Percentiles rank a stretch among this genome's conserved stretches.
These are phyloP conservation scores for Botrytis byssoidea DNA, from an alignment of 2,329 filamentous ascomycete genomes.

Conservation along the genomic window DNA sequence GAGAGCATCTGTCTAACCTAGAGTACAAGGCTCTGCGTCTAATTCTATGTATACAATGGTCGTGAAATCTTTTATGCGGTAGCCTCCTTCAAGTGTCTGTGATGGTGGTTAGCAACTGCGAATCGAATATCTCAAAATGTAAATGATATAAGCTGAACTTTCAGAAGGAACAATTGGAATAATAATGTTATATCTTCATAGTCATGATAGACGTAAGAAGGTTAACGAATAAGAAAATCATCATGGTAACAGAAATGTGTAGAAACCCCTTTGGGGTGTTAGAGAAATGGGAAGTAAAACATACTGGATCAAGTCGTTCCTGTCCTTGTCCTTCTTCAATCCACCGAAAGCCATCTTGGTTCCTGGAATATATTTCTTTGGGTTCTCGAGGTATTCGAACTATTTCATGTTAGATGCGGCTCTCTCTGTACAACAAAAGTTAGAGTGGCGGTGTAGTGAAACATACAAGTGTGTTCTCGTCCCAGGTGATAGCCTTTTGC, in stretches of 20 bases:
- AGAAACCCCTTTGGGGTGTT: background rate
- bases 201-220: slow-evolving; percentile 39
- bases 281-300: slow-evolving; percentile 41
- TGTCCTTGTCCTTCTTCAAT: slow-evolving; percentile 99
- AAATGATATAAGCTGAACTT: slow-evolving; percentile 27
- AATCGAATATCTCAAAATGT: background rate
- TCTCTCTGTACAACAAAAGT: background rate
- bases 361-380: slow-evolving; percentile 99
- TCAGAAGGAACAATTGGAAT: slow-evolving; percentile 99
- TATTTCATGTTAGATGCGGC: slow-evolving; percentile 39
- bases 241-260: slow-evolving; percentile 34
- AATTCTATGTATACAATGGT: slow-evolving; percentile 37
- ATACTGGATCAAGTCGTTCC: slow-evolving; percentile 97
- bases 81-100: slow-evolving; percentile 65
- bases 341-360: slow-evolving; percentile 99
- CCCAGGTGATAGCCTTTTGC: slow-evolving; percentile 88
- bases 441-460: background rate
- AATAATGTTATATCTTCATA: slow-evolving; percentile 54
- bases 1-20: slow-evolving; percentile 31
- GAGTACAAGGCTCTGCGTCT: slow-evolving; percentile 32
- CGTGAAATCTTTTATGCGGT: slow-evolving; percentile 57
- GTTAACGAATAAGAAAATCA: slow-evolving; percentile 46
- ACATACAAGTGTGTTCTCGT: slow-evolving; percentile 77
- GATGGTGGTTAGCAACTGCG: background rate
- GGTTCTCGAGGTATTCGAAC: slow-evolving; percentile 99